Conservation (phyloP, 768 basidiomycete genomes). For the Lactarius hengduanensis region DNA sequence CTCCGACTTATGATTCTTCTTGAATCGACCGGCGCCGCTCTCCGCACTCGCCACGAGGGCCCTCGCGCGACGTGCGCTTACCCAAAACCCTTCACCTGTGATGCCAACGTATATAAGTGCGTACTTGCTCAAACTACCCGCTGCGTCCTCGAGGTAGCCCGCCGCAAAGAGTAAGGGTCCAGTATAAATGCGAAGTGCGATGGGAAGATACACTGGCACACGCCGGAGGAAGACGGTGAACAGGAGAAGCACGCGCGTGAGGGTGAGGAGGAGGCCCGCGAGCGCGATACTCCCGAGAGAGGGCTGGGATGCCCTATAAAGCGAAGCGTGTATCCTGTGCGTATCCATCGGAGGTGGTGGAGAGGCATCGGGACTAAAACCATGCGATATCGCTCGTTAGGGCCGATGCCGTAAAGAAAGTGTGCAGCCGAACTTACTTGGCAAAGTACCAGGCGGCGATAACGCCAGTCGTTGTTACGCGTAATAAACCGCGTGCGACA, state of each 20-base stretch:
- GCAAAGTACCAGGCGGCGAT: constrained; percentile 92
- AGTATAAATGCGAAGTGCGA: constrained; percentile 42
- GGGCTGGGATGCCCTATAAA: constrained; percentile 75
- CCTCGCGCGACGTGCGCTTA: constrained; percentile 54
- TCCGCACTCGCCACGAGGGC: constrained; percentile 58
- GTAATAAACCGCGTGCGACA: constrained; percentile 73
- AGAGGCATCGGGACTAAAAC: constrained; percentile 33
- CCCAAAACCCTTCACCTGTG: constrained; percentile 52
- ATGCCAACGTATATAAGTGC: constrained; percentile 54
- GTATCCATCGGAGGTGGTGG: constrained; percentile 54
- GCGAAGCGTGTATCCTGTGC: constrained; percentile 71
- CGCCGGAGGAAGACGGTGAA: constrained; percentile 51
- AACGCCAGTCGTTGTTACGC: constrained; percentile 76
- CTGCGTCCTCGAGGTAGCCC: constrained; percentile 45
- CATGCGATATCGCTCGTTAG: constrained; percentile 5
- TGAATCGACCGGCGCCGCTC: constrained; percentile 42
- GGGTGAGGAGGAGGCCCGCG: constrained; percentile 72
- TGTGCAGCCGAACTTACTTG: constrained; percentile 42
- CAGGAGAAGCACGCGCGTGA: constrained; percentile 58
- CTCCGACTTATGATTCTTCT: constrained; percentile 53
- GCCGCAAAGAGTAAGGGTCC: constrained; percentile 43
- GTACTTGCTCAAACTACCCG: constrained; percentile 58
- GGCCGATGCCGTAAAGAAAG: constrained; percentile 2
- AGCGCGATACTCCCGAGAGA: constrained; percentile 80
- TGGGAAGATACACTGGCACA: constrained; percentile 54